Base-by-base conservation (phyloP, 164 flowering plant species). In the Annona squamosa region DNA sequence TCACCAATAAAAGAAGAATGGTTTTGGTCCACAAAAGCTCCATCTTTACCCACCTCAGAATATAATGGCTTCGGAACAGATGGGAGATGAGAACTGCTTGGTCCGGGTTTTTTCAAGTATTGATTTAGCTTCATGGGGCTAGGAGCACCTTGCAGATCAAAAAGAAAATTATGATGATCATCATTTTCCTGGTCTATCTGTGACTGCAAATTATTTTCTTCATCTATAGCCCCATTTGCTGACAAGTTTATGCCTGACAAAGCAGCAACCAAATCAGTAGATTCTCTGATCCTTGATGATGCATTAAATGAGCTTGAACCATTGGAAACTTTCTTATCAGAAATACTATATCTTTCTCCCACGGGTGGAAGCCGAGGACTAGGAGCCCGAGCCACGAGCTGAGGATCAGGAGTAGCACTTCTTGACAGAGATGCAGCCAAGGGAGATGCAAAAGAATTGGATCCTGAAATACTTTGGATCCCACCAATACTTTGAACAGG, bases 341-440 rank as follows among this genome's bases (percentile, higher is more conserved):
- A 72, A 13, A 86, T 71, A 77, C 77, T 77, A 72, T 75, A 62
- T 77, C 88, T 86, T 16, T 87, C 92, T 48, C 92, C 96, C 71
- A 83, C 88, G 42, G 88, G 79, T 43, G 94, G 91, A 82, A 91
- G 87, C 69, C 90, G 85, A 68, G 95, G 93, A 84, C 91, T 92
- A 72, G 91, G 88, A 78, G 87, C 85, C 73, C 90, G 85, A 57
- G 87, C 88, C 43, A 87, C 61, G 65, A 81, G 85, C 71, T 87
- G 95, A 72, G 91, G 90, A 68, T 92, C 98, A 69, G 94, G 94
- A 6, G 95, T 88, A 59, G 84, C 79, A 80, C 89, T 92, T 82
- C 95, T 84, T 42, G 98, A 86, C 79, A 87, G 81, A 59, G 97
- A 87, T 37, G 87, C 81, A 81, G 92, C 93, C 65, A 91, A 69